Evolutionary conservation across 768 basidiomycete species (phyloP), one percentile per base, ranked within the genome.

Genomic region (Guyanaporus albipodus): DNA sequence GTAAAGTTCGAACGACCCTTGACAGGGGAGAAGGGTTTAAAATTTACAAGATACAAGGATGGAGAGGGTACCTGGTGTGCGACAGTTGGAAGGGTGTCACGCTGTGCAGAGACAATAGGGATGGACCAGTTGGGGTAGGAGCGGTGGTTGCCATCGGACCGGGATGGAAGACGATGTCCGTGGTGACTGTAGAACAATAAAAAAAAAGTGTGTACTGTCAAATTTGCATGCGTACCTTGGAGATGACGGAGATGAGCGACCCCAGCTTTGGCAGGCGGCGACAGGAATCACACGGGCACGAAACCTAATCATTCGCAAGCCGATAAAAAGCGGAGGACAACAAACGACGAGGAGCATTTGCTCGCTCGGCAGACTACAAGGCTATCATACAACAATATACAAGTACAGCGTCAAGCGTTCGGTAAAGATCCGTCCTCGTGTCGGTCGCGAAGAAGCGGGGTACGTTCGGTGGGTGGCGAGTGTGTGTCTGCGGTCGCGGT

Each of bases 381-480:
- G 22, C 41, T 50, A 61, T 55, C 29, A 42, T 66, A 64, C 55
- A 67, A 52, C n/a, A 29, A 45, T 43, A 50, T 53, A 53, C 59
- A 64, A 53, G 18, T 24, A 46, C 35, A 46, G 31, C 8, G 28
- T 59, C 52, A 51, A 38, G 34, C 39, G 33, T 42, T 48, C 38
- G 52, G 51, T 32, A 49, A 49, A 45, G 48, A 40, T 36, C 37
- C 43, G 40, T 45, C 44, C 17, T 49, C 43, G 40, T 36, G 52
- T 40, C 31, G 50, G 54, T 49, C 56, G 21, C 52, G 54, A 49
- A 69, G 64, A 8, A 69, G 58, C 12, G 69, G 67, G 8, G 67
- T 69, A 17, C 59, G 65, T 49, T 69, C 70, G 49, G 62, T 54
- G 36, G 59, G 54, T 31, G 48, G 42, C 8, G 47, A 27, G 27